A percentile compares a stretch with the other conserved stretches of the same genome.
Conservation (phyloP, 208 protist species). For the Leishmania tarentolae region DNA sequence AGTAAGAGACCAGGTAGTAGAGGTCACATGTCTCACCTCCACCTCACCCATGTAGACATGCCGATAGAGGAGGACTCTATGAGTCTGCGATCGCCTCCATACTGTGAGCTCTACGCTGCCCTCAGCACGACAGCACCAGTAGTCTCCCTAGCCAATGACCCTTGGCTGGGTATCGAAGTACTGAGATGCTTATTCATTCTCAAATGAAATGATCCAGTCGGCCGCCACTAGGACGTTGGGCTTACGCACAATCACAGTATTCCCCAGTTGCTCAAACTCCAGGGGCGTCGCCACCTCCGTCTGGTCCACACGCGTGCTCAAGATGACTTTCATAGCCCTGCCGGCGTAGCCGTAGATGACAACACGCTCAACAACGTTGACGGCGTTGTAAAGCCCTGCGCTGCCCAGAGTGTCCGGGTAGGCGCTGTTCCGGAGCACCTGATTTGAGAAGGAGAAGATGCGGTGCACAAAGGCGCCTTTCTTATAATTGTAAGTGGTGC, state of each 20-base stretch:
- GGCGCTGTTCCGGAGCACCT: slow-evolving; percentile 34
- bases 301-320: neutral
- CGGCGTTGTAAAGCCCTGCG: slow-evolving; percentile 3
- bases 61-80: neutral
- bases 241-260: slow-evolving; percentile 62
- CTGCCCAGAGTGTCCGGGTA: neutral
- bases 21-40: no score
- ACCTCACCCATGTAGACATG: neutral
- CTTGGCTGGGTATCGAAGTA: neutral
- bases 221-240: slow-evolving; percentile 47
- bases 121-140: neutral
- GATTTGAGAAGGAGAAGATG: slow-evolving; percentile 52
- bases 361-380: slow-evolving; percentile 69
- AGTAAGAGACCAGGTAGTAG: neutral
- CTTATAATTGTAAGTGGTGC: slow-evolving; percentile 67
- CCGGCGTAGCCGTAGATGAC: slow-evolving; percentile 65
- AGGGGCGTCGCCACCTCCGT: slow-evolving; percentile 31
- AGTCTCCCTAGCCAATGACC: neutral
- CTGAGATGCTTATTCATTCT: slow-evolving; percentile 21
- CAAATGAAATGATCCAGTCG: slow-evolving; percentile 67
- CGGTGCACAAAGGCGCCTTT: slow-evolving; percentile 55
- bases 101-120: no score
- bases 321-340: slow-evolving; percentile 20
- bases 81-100: neutral
- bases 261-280: slow-evolving; percentile 59